phyloP scores from a whole-genome alignment of 2,329 filamentous ascomycete species.

The Cercospora sesami region DNA sequence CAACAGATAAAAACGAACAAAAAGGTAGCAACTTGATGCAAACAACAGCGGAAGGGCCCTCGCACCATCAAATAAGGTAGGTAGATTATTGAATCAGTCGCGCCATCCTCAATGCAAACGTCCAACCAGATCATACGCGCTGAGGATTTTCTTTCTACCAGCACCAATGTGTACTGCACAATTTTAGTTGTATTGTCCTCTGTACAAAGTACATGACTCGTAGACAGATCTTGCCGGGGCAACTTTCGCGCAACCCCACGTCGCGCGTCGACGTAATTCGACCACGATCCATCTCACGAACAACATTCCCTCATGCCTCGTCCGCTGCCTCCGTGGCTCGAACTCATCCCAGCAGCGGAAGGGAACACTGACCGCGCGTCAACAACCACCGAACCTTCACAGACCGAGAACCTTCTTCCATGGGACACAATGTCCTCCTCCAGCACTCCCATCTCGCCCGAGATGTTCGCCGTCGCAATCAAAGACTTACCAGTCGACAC shows the following conservation, averaged over 20 bases:
- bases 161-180: not conserved
- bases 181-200: not conserved
- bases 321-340: constrained; percentile 20
- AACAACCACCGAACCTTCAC: constrained; percentile 16
- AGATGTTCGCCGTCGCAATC: constrained; percentile 56
- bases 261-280: not conserved
- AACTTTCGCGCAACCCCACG: not conserved
- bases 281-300: not conserved
- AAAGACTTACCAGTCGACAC: constrained; percentile 64
- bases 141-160: not conserved
- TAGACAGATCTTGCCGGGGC: not conserved
- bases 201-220: not conserved
- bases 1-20: not conserved
- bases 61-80: not conserved
- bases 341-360: constrained; percentile 18
- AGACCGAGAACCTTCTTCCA: constrained; percentile 20
- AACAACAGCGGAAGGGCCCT: not conserved
- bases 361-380: constrained; percentile 1
- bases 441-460: constrained; percentile 34
- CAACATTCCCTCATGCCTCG: constrained; percentile 14
- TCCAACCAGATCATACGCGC: not conserved
- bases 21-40: not conserved
- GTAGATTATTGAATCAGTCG: not conserved
- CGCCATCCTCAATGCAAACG: too few relatives aligned
- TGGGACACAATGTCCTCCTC: constrained; percentile 24